phyloP scores from a whole-genome alignment of 1,139 yeast species.

The Hanseniaspora gamundiae region DNA sequence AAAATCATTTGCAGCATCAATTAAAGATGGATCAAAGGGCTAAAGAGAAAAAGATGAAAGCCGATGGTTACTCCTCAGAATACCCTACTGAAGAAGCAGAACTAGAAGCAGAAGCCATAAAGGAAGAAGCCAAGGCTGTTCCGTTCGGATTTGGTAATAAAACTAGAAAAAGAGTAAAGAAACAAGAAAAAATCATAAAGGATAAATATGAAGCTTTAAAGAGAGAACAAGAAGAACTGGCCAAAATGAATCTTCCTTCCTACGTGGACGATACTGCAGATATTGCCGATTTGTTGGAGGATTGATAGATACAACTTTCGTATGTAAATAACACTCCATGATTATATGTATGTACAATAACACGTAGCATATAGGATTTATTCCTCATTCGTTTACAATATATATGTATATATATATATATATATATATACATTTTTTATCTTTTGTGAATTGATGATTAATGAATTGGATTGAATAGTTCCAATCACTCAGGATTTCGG shows the following conservation, averaged over 20 bases:
- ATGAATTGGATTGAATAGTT: too few species aligned
- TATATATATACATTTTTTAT: too few species aligned
- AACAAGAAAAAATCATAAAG: slow-evolving; percentile 42
- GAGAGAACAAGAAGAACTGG: slow-evolving; percentile 31
- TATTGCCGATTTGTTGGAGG: slow-evolving; percentile 52
- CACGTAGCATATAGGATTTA: too few species aligned
- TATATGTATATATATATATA: too few species aligned
- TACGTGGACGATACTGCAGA: slow-evolving; percentile 52
- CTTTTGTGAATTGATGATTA: too few species aligned
- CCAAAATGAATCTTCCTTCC: slow-evolving; percentile 20
- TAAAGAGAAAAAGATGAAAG: slow-evolving; percentile 5
- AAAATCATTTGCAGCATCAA: slow-evolving; percentile 40
- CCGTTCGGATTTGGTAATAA: slow-evolving; percentile 72
- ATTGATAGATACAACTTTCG: slow-evolving; percentile 18
- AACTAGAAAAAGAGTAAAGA: slow-evolving; percentile 47
- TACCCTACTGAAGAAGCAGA: slow-evolving; percentile 3
- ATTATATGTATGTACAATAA: too few species aligned
- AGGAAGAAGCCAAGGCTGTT: slow-evolving; percentile 22
- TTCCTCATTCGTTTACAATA: too few species aligned
- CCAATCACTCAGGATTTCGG: too few species aligned
- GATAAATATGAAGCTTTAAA: slow-evolving; percentile 27
- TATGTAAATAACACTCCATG: too few species aligned
- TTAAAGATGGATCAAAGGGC: slow-evolving; percentile 33
- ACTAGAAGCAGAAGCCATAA: slow-evolving; percentile 18
- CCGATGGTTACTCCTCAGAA: slow-evolving; percentile 6